Evolutionary conservation across 2,329 filamentous ascomycete species (phyloP).

Genomic region (Cryphonectria japonica): DNA sequence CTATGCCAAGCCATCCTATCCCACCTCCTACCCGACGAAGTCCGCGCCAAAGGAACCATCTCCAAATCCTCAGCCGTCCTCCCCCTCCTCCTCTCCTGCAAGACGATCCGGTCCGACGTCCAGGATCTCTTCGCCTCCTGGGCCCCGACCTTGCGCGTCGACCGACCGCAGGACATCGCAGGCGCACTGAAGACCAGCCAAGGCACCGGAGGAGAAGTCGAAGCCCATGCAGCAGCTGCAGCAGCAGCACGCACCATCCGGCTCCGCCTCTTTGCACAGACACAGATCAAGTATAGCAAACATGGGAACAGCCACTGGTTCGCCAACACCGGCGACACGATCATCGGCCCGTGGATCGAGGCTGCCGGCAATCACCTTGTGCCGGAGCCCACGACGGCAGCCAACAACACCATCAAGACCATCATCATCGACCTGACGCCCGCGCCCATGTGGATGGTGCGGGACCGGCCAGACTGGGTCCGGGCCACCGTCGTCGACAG

Average conservation of each 20-base stretch:
- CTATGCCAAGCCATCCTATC: constrained; percentile 13
- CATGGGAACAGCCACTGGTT: neutral
- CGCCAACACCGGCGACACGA: neutral
- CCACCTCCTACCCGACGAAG: constrained; percentile 4
- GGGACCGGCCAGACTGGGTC: constrained; percentile 6
- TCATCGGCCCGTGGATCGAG: neutral
- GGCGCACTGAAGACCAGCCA: neutral
- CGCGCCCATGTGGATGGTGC: constrained; percentile 8
- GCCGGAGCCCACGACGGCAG: neutral
- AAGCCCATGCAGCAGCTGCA: neutral
- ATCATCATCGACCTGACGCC: constrained; percentile 12
- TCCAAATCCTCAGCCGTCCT: neutral
- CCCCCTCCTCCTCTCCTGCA: constrained; percentile 16
- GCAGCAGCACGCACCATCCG: neutral
- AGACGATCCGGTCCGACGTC: constrained; percentile 4
- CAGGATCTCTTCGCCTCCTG: neutral
- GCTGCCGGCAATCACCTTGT: neutral
- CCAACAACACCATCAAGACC: neutral
- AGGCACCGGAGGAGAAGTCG: neutral
- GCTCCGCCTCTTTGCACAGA: constrained; percentile 14
- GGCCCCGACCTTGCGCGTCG: constrained; percentile 10
- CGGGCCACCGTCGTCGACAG: constrained; percentile 5
- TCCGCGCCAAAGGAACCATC: neutral
- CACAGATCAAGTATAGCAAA: neutral
- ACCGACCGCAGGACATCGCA: neutral